phyloP scores from a whole-genome alignment of 2,329 filamentous ascomycete genomes.

The Periconia sp. region DNA sequence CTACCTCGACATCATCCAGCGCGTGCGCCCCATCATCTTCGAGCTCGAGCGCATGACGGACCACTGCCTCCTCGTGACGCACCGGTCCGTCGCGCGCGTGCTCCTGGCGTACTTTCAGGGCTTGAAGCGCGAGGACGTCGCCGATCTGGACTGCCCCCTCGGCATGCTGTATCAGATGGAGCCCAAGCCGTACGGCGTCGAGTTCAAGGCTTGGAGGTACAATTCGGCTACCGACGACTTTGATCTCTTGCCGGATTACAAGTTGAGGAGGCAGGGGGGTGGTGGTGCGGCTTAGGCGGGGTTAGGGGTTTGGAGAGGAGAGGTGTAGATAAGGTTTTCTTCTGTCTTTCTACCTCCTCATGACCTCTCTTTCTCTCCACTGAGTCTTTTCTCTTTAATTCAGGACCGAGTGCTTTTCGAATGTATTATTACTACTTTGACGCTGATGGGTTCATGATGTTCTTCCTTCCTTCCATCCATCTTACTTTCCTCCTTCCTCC shows the following conservation, averaged over 20 bases:
- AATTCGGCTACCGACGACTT: conserved; percentile 79
- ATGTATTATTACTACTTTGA: no score
- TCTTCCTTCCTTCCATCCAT: no score
- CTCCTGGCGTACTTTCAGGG: conserved; percentile 97
- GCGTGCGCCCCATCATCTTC: conserved; percentile 90
- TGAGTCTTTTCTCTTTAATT: no score
- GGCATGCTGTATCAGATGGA: conserved; percentile 94
- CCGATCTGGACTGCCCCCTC: conserved; percentile 89
- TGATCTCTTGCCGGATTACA: conserved; percentile 81
- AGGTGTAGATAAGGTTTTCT: no score
- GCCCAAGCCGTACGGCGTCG: conserved; percentile 95
- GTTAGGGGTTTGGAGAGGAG: no score
- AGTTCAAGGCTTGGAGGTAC: conserved; percentile 94
- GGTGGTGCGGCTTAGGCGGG: no score
- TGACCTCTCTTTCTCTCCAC: no score
- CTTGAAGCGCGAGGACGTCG: conserved; percentile 84
- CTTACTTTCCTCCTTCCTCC: no score
- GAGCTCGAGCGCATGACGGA: conserved; percentile 98
- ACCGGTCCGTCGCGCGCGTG: conserved; percentile 88
- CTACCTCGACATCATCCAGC: conserved; percentile 95
- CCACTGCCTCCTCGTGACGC: conserved; percentile 87
- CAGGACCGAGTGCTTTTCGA: no score
- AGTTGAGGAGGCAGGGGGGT: conserved; percentile 59
- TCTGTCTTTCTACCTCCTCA: no score
- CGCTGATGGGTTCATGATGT: no score